Conservation (phyloP, 768 basidiomycete genomes). For the Crassisporium funariophilum region DNA sequence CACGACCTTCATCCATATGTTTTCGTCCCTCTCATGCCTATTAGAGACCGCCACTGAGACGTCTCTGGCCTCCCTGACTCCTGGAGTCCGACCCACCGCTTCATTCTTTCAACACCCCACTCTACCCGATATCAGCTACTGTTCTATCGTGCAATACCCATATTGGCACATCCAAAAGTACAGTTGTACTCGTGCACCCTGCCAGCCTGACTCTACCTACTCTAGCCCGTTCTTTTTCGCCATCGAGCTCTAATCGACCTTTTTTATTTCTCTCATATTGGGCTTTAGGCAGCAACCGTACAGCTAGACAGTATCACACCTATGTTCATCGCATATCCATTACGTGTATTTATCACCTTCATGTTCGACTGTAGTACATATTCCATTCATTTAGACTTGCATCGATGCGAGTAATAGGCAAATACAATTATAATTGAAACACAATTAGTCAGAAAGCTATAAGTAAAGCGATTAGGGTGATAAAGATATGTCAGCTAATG, state of each 20-base stretch:
- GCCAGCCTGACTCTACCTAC: background rate
- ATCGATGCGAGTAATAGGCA: no score
- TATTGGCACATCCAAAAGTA: background rate
- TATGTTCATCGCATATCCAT: background rate
- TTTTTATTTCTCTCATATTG: no score
- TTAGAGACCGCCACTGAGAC: no score
- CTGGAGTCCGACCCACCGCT: no score
- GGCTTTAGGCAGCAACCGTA: no score
- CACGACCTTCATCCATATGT: background rate
- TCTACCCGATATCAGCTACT: background rate
- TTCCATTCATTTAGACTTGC: background rate
- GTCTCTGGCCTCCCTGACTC: background rate
- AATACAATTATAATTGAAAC: no score
- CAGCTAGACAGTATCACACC: no score
- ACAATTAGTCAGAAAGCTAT: no score
- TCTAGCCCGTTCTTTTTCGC: background rate
- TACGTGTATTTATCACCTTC: conserved; percentile 6
- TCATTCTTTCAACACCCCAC: background rate
- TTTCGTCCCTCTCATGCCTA: background rate
- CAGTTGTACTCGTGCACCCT: background rate
- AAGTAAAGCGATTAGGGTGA: no score
- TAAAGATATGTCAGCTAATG: no score
- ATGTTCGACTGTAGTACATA: conserved; percentile 3
- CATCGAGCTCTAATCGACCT: background rate
- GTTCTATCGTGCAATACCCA: background rate